Evolutionary conservation across 352 stramenopile genomes (phyloP), one percentile per base, ranked within the genome.

Genomic region (Phytopythium oedochilum): DNA sequence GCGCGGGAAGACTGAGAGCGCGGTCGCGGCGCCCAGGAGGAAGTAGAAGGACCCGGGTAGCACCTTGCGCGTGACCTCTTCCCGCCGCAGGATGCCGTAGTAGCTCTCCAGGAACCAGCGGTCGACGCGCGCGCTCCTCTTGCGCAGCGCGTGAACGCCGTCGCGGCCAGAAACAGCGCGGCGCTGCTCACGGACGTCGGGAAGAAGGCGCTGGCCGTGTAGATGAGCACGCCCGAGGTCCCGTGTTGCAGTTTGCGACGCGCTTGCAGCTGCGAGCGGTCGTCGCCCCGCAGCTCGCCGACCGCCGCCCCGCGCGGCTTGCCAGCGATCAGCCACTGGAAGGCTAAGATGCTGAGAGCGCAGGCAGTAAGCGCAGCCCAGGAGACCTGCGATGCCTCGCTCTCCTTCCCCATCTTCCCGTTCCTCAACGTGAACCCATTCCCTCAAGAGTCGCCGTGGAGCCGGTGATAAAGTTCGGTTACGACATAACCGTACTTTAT

Each of bases 21-120:
- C 70, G n/a, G 66, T 53, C 29, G 63, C 73, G 18, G 60, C 73
- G 29, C 76, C 76, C 10, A 85, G 48, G 15, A 88, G 54, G 60
- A 88, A 88, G 61, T 78, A 88, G 55, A 73, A 85, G 9, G 74
- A 73, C 4, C 73, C 76, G 0, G 76, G 76, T 20, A 88, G 31
- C 6, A 62, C 70, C 0, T 57, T 32, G 45, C 63, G 55, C 2
- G 59, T 52, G 20, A 84, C 61, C 53, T 88, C 76, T 42, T 81
- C 48, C 25, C 64, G 63, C 5, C 76, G 70, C 51, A 88, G 43
- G n/a, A 88, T 71, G 32, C 54, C 63, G 14, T 63, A 38, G 47
- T 85, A 85, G 28, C 60, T 66, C 34, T 57, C 49, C 53, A 85
- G 20, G 35, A 83, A 88, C 5, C 60, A 34, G 11, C 50, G 20